Evolutionary conservation across 768 basidiomycete species (phyloP).

Genomic region (Baorangia bicolor): DNA sequence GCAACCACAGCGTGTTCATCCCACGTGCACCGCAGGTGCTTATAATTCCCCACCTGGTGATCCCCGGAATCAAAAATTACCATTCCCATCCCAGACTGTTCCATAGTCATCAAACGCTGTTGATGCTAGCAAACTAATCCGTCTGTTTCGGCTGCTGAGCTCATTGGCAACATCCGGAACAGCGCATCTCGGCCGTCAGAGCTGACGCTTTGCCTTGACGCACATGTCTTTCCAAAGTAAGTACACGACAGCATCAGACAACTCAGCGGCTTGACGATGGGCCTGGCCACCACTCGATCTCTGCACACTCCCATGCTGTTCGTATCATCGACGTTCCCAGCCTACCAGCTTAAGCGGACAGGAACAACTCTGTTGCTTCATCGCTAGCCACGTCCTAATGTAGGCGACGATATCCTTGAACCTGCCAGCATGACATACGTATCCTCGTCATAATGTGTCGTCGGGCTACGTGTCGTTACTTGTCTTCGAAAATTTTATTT

Average conservation of each 20-base stretch:
- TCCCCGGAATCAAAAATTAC: conserved; percentile 9
- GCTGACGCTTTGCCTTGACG: background rate
- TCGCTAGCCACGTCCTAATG: background rate
- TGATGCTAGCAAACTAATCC: background rate
- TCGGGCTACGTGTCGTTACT: background rate
- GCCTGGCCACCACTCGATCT: background rate
- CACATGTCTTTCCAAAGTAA: background rate
- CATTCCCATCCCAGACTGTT: background rate
- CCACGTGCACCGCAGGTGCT: conserved; percentile 4
- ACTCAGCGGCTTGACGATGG: background rate
- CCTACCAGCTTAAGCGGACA: conserved; percentile 2
- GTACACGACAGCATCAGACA: background rate
- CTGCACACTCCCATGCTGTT: too few relatives aligned
- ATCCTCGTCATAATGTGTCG: background rate
- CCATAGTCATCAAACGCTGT: background rate
- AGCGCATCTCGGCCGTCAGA: background rate
- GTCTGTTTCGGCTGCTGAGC: conserved; percentile 5
- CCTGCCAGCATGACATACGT: background rate
- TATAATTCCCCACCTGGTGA: background rate
- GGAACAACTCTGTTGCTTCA: background rate
- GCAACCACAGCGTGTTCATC: background rate
- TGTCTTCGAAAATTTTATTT: background rate
- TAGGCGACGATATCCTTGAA: too few relatives aligned
- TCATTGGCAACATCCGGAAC: background rate
- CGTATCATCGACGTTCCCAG: background rate